These are phyloP conservation scores for Bacterosira constricta DNA, from an alignment of 108 stramenopile species.

Conservation along the genomic window DNA sequence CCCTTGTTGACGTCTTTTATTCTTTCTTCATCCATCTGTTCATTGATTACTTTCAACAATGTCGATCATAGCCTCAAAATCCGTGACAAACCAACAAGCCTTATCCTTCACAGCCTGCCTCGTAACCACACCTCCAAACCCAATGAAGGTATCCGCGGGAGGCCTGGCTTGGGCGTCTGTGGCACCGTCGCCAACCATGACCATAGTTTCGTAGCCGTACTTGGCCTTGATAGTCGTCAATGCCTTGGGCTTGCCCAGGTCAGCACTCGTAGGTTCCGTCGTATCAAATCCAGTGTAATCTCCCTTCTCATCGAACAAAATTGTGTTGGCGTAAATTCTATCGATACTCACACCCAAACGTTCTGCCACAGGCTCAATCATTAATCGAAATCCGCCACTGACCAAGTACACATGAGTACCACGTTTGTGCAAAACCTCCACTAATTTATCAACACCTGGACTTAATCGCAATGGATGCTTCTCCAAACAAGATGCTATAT, in stretches of 20 bases:
- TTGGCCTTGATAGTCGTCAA: constrained; percentile 63
- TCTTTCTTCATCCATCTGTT: background rate
- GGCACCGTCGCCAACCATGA: constrained; percentile 99
- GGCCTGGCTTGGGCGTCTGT: constrained; percentile 99
- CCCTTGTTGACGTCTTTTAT: no score
- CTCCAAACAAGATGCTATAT: constrained; percentile 70
- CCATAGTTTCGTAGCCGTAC: constrained; percentile 71
- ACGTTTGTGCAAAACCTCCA: constrained; percentile 70
- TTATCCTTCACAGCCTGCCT: constrained; percentile 85
- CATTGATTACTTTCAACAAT: constrained; percentile 40
- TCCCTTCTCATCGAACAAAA: constrained; percentile 84
- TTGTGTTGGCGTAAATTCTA: constrained; percentile 94
- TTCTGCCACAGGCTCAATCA: constrained; percentile 96
- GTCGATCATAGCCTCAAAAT: constrained; percentile 84
- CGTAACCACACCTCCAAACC: constrained; percentile 95
- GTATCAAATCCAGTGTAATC: constrained; percentile 90
- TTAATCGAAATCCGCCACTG: constrained; percentile 96
- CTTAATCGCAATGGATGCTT: constrained; percentile 82
- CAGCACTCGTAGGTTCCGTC: constrained; percentile 88
- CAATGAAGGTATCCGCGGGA: constrained; percentile 96
- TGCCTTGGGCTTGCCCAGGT: constrained; percentile 96
- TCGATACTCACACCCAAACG: constrained; percentile 59
- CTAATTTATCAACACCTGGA: constrained; percentile 78
- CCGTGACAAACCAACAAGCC: constrained; percentile 95
- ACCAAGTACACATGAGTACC: constrained; percentile 93